phyloP scores from a whole-genome alignment of 2,329 filamentous ascomycete genomes.

The Aspergillus quadrilineatus region DNA sequence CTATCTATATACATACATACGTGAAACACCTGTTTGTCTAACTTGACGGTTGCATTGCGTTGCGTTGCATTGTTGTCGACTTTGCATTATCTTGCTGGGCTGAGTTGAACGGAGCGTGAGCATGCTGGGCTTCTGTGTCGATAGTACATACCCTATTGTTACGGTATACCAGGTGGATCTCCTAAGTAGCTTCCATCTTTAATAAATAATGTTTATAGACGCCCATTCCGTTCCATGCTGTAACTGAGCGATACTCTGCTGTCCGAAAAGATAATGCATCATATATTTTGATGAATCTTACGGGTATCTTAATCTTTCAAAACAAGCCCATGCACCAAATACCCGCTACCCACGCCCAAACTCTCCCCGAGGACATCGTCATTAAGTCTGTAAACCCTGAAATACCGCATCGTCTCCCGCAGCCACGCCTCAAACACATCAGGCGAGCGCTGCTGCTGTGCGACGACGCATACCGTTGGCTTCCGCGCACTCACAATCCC shows the following conservation, averaged over 20 bases:
- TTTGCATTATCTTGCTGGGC: constrained; percentile 12
- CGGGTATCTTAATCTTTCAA: constrained; percentile 42
- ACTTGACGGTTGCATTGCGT: constrained; percentile 1
- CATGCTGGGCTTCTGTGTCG: constrained; percentile 18
- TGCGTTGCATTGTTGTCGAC: constrained; percentile 1
- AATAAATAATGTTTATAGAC: constrained; percentile 24
- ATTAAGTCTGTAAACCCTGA: constrained; percentile 74
- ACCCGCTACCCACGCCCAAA: constrained; percentile 67
- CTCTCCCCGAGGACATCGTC: constrained; percentile 60
- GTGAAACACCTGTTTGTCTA: not conserved
- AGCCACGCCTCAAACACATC: constrained; percentile 86
- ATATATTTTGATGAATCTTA: not conserved
- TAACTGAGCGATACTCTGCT: not conserved
- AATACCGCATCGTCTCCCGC: constrained; percentile 62
- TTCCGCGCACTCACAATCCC: not conserved
- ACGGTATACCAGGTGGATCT: constrained; percentile 6
- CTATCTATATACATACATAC: constrained; percentile 13
- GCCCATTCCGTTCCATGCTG: constrained; percentile 6
- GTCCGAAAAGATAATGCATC: not conserved
- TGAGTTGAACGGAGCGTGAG: constrained; percentile 9
- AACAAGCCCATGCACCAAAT: constrained; percentile 77
- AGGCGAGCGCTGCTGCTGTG: constrained; percentile 81
- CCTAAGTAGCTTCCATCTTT: constrained; percentile 13
- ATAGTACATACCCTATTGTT: constrained; percentile 20
- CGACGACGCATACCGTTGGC: constrained; percentile 73